Percentiles rank a stretch among this genome's conserved stretches.
Evolutionary conservation across 1,284 basidiomycete genomes (phyloP).

Genomic region (Moesziomyces aphidis): DNA sequence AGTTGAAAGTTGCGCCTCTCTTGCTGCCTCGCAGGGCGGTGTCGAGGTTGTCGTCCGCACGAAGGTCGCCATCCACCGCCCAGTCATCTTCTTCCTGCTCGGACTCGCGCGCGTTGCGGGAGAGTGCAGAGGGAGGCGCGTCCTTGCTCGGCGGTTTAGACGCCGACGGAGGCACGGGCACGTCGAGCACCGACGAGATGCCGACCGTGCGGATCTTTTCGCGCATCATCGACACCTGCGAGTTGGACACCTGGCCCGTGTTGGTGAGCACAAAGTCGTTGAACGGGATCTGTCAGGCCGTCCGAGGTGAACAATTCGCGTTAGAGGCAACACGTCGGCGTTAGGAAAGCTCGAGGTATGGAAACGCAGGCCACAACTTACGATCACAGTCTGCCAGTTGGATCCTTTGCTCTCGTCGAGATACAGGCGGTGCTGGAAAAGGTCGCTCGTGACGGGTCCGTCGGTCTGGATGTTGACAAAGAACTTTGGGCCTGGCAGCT

Average conservation of each 20-base stretch:
- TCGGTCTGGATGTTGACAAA: conserved; percentile 89
- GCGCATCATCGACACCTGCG: conserved; percentile 78
- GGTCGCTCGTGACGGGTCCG: conserved; percentile 74
- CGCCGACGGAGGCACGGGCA: conserved; percentile 42
- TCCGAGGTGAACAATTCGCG: background rate
- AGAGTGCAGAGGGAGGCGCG: conserved; percentile 29
- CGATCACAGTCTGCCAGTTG: conserved; percentile 85
- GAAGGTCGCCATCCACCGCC: conserved; percentile 37
- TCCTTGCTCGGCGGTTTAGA: conserved; percentile 33
- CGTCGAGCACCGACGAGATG: conserved; percentile 72
- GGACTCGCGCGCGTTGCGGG: conserved; percentile 8
- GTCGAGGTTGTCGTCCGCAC: conserved; percentile 2
- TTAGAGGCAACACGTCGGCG: background rate
- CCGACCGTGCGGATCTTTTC: conserved; percentile 83
- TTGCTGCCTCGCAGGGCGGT: conserved; percentile 45
- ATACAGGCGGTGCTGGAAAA: conserved; percentile 89
- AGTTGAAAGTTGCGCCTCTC: conserved; percentile 64
- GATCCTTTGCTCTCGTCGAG: conserved; percentile 76
- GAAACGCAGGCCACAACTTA: conserved; percentile 67
- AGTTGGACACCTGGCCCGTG: conserved; percentile 77
- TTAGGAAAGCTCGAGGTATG: background rate
- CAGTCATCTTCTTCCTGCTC: conserved; percentile 14
- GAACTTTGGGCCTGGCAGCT: conserved; percentile 66
- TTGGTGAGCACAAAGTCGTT: conserved; percentile 85
- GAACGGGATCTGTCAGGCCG: conserved; percentile 77